Conservation (phyloP, 1,139 yeast genomes). For the Taphrina populina region DNA sequence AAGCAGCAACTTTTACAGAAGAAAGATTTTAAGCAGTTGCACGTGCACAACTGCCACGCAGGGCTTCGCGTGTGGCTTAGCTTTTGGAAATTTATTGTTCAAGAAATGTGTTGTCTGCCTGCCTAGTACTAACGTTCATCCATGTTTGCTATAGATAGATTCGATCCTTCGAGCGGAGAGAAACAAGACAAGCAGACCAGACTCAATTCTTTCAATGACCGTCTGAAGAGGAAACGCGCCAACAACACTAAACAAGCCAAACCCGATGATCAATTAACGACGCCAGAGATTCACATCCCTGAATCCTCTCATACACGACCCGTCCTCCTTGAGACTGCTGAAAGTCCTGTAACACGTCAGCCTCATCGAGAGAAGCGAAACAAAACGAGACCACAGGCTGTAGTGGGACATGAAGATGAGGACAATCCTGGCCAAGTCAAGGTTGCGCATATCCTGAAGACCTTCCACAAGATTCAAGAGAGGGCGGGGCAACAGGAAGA, state of each 20-base stretch:
- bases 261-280: no score
- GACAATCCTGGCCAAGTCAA: neutral
- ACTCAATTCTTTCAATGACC: slow-evolving; percentile 7
- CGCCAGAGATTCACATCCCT: no score
- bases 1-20: neutral
- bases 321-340: no score
- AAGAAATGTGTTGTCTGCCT: no score
- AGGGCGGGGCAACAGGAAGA: neutral
- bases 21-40: no score
- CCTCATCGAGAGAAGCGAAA: slow-evolving; percentile 22
- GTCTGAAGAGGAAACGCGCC: slow-evolving; percentile 6
- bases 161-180: slow-evolving; percentile 6
- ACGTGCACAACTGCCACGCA: no score
- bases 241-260: neutral
- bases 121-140: no score
- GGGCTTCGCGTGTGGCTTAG: no score
- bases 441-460: slow-evolving; percentile 12
- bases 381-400: neutral
- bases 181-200: neutral
- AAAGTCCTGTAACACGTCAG: neutral
- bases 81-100: no score
- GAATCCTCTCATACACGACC: no score
- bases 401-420: neutral
- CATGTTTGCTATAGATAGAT: slow-evolving; percentile 12
- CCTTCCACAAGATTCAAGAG: slow-evolving; percentile 16